phyloP scores from a whole-genome alignment of 331 rosid species.

The Erythrophleum ivorense region DNA sequence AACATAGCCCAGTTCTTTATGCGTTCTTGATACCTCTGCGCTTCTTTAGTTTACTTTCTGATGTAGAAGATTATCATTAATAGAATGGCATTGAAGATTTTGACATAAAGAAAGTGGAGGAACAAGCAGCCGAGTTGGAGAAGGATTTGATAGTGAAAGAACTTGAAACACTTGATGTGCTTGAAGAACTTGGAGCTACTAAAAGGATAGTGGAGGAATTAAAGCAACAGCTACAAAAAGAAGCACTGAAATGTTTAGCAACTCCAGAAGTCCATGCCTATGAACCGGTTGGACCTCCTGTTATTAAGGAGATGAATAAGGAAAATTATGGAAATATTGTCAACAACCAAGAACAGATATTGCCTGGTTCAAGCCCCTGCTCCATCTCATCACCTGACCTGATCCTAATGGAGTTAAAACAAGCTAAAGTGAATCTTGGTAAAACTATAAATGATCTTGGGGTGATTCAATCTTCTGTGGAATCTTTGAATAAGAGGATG shows the following conservation, averaged over 20 bases:
- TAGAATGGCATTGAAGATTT: constrained; percentile 70
- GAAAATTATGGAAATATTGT: constrained; percentile 39
- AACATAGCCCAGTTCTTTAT: not conserved
- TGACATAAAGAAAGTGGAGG: constrained; percentile 92
- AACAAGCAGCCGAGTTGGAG: constrained; percentile 91
- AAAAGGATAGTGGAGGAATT: constrained; percentile 84
- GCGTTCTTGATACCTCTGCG: not conserved
- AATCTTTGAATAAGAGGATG: constrained; percentile 80
- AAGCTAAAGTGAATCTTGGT: constrained; percentile 81
- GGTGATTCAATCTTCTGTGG: constrained; percentile 81
- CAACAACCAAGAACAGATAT: constrained; percentile 45
- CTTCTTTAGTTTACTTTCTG: constrained; percentile 39
- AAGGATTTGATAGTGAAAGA: constrained; percentile 96
- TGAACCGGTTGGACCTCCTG: constrained; percentile 52
- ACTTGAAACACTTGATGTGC: constrained; percentile 93
- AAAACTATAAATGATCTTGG: constrained; percentile 83
- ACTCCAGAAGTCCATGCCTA: constrained; percentile 41
- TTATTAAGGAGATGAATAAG: constrained; percentile 54
- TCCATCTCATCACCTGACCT: constrained; percentile 54
- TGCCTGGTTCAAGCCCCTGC: constrained; percentile 53
- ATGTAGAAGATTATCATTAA: constrained; percentile 42
- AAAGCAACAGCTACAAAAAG: constrained; percentile 78
- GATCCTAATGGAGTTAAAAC: constrained; percentile 76
- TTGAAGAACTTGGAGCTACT: constrained; percentile 90
- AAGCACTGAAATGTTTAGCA: constrained; percentile 63